Evolutionary conservation across 228 moss, liverwort and hornwort genomes (phyloP).

Genomic region (Sphagnum magellanicum): DNA sequence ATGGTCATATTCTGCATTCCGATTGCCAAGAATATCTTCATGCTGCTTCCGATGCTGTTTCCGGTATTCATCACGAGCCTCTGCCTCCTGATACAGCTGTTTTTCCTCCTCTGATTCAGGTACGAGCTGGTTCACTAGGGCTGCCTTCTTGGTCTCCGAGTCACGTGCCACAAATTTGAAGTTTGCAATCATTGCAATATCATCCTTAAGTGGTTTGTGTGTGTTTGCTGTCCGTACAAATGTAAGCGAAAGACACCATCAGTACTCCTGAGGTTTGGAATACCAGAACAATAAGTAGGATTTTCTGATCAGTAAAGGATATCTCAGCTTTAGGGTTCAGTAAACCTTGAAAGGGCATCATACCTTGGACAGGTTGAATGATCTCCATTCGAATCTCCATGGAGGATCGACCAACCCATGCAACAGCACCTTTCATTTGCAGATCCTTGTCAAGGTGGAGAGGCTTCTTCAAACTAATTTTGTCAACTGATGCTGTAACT

Average conservation of each 20-base stretch:
- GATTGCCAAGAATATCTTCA: constrained; percentile 26
- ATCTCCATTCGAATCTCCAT: constrained; percentile 97
- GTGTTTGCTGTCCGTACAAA: too few relatives aligned
- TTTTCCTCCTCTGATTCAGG: constrained; percentile 64
- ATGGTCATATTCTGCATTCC: constrained; percentile 39
- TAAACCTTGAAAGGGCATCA: too few relatives aligned
- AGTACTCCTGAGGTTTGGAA: too few relatives aligned
- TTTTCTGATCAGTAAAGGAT: too few relatives aligned
- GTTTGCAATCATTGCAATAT: constrained; percentile 66
- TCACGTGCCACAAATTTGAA: constrained; percentile 97
- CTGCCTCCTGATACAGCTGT: constrained; percentile 40
- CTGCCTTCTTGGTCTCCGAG: constrained; percentile 56
- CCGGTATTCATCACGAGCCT: constrained; percentile 52
- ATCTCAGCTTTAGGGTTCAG: too few relatives aligned
- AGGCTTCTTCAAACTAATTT: constrained; percentile 83
- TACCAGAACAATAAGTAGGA: too few relatives aligned
- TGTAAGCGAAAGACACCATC: too few relatives aligned
- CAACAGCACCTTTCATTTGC: constrained; percentile 65
- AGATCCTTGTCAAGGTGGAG: constrained; percentile 61
- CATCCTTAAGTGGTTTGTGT: constrained; percentile 24
- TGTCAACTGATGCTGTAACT: constrained; percentile 97
- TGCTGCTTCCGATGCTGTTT: constrained; percentile 28
- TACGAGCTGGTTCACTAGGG: constrained; percentile 62
- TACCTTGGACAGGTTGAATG: constrained; percentile 56
- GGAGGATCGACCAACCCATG: constrained; percentile 89